phyloP scores from a whole-genome alignment of 352 stramenopile species.

The Phytopythium litorale region DNA sequence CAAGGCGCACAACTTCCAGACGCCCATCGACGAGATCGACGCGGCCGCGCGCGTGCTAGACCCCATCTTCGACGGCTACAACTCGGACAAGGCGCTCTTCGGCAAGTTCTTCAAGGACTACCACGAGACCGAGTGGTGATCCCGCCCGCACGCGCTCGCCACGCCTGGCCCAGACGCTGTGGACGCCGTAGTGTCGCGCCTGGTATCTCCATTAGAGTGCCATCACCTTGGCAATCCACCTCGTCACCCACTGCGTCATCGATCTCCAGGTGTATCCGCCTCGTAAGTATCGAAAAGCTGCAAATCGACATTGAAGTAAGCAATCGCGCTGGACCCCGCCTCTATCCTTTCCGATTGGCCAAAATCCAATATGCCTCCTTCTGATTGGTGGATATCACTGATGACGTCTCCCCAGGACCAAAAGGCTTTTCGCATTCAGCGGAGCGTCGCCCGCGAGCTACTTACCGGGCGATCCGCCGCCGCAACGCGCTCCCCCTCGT shows the following conservation, averaged over 20 bases:
- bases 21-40: slow-evolving; percentile 97
- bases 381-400: background rate
- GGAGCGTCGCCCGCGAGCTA: slow-evolving; percentile 3
- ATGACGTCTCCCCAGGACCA: background rate
- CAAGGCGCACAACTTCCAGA: slow-evolving; percentile 93
- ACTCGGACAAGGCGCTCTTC: slow-evolving; percentile 53
- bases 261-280: too few species aligned
- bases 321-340: background rate
- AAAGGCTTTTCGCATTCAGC: slow-evolving; percentile 6
- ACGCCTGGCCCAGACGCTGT: background rate
- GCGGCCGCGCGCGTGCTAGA: slow-evolving; percentile 93
- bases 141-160: background rate
- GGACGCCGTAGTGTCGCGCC: too few species aligned
- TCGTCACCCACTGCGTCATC: too few species aligned
- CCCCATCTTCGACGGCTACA: slow-evolving; percentile 91
- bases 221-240: background rate
- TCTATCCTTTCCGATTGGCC: background rate
- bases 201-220: background rate
- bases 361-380: background rate
- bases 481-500: background rate
- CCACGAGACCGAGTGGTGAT: slow-evolving; percentile 86
- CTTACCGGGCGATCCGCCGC: slow-evolving; percentile 2
- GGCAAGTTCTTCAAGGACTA: slow-evolving; percentile 90
- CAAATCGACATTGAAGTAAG: slow-evolving; percentile 5
- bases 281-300: background rate